phyloP scores from a whole-genome alignment of 139 green algal genomes.

The Closterium sp. region DNA sequence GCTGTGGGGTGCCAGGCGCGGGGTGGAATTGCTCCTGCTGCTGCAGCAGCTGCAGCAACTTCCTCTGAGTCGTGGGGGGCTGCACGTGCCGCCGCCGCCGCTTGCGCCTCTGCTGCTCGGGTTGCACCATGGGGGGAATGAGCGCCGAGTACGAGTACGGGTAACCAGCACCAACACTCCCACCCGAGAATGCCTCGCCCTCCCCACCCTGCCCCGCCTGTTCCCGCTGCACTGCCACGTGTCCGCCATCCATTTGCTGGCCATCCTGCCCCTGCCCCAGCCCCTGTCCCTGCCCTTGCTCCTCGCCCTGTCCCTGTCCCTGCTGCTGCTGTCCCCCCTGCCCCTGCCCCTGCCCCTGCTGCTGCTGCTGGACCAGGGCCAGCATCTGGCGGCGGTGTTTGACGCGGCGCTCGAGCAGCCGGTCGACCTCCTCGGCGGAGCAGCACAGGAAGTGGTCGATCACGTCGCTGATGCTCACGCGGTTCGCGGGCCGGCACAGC shows the following conservation, averaged over 20 bases:
- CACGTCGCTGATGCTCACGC: background rate
- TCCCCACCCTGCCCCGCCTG: background rate
- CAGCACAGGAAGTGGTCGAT: background rate
- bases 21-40: background rate
- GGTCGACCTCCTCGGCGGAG: background rate
- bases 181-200: background rate
- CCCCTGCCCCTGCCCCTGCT: background rate
- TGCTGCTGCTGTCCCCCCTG: background rate
- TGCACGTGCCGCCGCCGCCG: background rate
- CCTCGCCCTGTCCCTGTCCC: background rate
- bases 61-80: background rate
- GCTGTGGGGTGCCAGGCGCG: background rate
- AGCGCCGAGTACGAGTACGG: background rate
- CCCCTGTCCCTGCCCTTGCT: background rate
- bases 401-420: background rate
- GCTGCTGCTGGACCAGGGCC: background rate
- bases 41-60: background rate
- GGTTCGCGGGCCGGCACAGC: background rate
- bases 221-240: background rate
- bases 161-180: background rate
- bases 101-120: background rate
- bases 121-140: background rate
- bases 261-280: background rate
- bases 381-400: background rate
- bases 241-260: background rate